Evolutionary conservation across 1,284 basidiomycete species (phyloP).

Genomic region (Bjerkandera adusta): DNA sequence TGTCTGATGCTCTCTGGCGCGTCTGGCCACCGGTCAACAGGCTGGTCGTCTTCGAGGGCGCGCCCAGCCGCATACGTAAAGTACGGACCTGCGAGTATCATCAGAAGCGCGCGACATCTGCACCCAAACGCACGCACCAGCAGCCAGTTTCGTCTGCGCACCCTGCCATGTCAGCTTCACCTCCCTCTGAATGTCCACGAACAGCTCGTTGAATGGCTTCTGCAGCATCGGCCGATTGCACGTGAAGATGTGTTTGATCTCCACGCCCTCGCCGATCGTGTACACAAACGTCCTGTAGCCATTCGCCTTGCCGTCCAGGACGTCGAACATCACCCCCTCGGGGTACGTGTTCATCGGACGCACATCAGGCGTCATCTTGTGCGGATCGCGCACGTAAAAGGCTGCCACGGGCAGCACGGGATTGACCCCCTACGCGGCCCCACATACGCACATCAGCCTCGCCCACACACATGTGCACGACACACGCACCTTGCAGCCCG

Average conservation of each 20-base stretch:
- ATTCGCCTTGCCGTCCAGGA: constrained; percentile 23
- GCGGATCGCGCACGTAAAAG: constrained; percentile 30
- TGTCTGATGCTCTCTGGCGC: constrained; percentile 27
- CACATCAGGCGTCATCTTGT: constrained; percentile 24
- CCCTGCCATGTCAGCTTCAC: constrained; percentile 28
- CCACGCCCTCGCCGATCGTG: constrained; percentile 20
- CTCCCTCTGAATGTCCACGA: constrained; percentile 32
- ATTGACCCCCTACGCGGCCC: constrained; percentile 23
- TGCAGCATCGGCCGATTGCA: constrained; percentile 35
- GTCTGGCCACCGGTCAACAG: constrained; percentile 20
- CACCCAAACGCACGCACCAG: constrained; percentile 22
- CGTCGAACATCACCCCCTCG: constrained; percentile 17
- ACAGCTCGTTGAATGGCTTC: constrained; percentile 28
- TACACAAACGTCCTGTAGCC: constrained; percentile 33
- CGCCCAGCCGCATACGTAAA: constrained; percentile 26
- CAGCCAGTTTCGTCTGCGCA: constrained; percentile 10
- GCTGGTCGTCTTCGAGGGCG: constrained; percentile 12
- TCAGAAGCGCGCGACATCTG: background rate
- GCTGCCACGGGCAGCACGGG: constrained; percentile 20
- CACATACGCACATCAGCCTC: constrained; percentile 3
- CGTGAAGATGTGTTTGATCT: constrained; percentile 38
- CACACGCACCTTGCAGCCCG: constrained; percentile 32
- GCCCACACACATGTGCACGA: background rate
- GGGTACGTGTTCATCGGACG: constrained; percentile 29
- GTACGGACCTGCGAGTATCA: constrained; percentile 23